Evolutionary conservation across 768 basidiomycete species (phyloP), one percentile per base, ranked within the genome.

Genomic region (Tremella yokohamensis): DNA sequence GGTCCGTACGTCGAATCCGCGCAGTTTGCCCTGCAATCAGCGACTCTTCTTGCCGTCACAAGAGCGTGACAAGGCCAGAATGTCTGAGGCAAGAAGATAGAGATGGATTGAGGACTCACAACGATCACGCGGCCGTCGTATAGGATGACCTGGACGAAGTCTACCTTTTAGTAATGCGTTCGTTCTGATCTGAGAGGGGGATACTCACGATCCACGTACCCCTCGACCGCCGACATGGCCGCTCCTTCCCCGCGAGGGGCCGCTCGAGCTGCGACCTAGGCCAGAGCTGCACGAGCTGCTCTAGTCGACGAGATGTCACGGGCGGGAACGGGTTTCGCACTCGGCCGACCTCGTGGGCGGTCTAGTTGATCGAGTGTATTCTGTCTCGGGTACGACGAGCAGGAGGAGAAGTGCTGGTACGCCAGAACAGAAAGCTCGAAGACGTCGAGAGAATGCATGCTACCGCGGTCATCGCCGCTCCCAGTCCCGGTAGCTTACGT

Each of bases 101-200:
- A 29, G 20, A 49, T 3, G 49, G 49, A 49, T 22, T 8, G n/a
- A 22, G 18, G 37, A 81, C 87, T 53, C 63, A 94, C 94, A 66
- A 94, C 85, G 75, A 98, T 96, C 40, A 88, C 85, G 69, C 94
- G 85, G 52, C 94, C 94, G 76, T 99, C 94, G 81, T 97, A 91
- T 34, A 97, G 86, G 63, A 97, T 85, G 73, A 98, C 85, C 58
- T 93, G 83, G 66, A 98, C 92, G 76, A 86, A 88, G 68, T 87
- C 90, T 92, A 72, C 26, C 9, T 20, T 19, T 34, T 24, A 3
- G 29, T 4, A 6, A 4, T 22, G 6, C n/a, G 15, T 18, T 8
- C 15, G 6, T 18, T n/a, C n/a, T 45, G 8, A 8, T 18, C 39
- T 11, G 22, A 6, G 42, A 45, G 11, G 22, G 11, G 42, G 48